Conservation (phyloP, 2,329 filamentous ascomycete species). For the Ophiostoma triangulosporum region DNA sequence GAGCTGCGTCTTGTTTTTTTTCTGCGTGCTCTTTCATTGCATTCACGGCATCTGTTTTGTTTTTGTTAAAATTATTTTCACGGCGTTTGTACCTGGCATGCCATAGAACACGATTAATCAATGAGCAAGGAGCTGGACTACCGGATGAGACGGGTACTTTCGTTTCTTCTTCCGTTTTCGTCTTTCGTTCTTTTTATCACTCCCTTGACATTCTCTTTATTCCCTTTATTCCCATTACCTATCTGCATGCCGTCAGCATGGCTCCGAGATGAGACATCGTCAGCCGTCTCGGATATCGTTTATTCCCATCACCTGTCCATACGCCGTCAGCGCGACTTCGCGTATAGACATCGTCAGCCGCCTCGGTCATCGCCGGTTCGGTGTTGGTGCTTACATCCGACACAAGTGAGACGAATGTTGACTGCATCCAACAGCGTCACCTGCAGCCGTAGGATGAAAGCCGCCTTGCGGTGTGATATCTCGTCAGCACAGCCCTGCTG, state of each 20-base stretch:
- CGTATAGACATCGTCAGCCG: neutral
- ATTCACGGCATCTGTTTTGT: no score
- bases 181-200: neutral
- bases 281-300: neutral
- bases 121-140: no score
- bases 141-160: no score
- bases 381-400: neutral
- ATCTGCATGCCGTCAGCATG: neutral
- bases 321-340: neutral
- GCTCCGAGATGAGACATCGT: neutral
- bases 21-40: no score
- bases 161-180: neutral
- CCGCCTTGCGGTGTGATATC: no score
- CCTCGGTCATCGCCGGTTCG: neutral
- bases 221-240: neutral
- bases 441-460: no score
- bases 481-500: no score
- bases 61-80: no score
- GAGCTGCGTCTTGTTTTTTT: neutral
- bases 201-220: neutral
- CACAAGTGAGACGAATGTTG: neutral
- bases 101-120: no score
- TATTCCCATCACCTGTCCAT: neutral
- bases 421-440: neutral
- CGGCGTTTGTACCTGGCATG: no score